Evolutionary conservation across 2,329 filamentous ascomycete species (phyloP), one percentile per base, ranked within the genome.

Genomic region (Zasmidium cellare): DNA sequence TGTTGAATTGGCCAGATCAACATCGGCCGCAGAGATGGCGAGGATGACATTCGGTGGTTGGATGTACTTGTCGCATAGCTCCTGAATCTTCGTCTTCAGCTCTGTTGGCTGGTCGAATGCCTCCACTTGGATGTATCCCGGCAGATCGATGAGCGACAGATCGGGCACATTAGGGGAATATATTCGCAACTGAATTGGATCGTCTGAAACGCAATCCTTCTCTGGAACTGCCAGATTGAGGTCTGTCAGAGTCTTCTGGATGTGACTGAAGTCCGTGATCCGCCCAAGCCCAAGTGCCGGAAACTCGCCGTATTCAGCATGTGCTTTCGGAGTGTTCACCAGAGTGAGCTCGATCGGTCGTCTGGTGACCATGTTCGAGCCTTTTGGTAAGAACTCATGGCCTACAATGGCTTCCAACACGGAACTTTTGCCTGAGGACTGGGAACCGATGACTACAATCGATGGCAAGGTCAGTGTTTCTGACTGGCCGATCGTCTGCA

Each of bases 371-470:
- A 99, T 99, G 70, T 99, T 99, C 45, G 88, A 87, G n/a, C 94
- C 94, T 75, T 99, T 99, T 5, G 94, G 96, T 47, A 99, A 78
- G 66, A 99, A 99, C 69, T 99, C 94, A 71, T 99, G 94, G 3
- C 94, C 96, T 55, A 99, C 96, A 60, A 99, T 96, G 19, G 94
- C 91, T 74, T 99, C 94, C 49, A 99, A 75, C 1, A 99, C 94
- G 1, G 94, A 99, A 71, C 93, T 97, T 79, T 99, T 99, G 44
- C 94, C 94, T 0, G 94, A 97, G 0, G 94, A 99, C 73, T 99
- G 94, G 1, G 94, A 99, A 22, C 94, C 94, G 67, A 99, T 97
- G 38, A 99, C 94, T n/a, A 99, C 94, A 57, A 99, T 99, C 0
- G 96, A 97, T 0, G 94, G 94, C 20, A 99, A 79, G 1, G 90